Conservation (phyloP, 805 yeast species). For the Starmerella sp. region DNA sequence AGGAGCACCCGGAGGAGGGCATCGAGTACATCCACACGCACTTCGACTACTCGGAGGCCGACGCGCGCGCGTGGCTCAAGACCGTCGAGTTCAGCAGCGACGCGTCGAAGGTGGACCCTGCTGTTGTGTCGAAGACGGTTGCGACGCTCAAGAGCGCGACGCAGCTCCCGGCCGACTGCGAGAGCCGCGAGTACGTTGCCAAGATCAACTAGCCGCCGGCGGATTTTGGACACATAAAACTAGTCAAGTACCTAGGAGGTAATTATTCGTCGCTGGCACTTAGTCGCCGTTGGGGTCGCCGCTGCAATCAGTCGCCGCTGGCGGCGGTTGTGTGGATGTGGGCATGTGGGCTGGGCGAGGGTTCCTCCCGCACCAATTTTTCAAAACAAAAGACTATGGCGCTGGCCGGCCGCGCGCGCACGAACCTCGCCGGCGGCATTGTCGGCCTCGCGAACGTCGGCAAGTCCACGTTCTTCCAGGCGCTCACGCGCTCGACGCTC, state of each 20-base stretch:
- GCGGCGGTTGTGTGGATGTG: no score
- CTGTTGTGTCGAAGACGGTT: conserved; percentile 45
- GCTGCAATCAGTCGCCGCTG: no score
- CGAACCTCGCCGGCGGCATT: conserved; percentile 34
- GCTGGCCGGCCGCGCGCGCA: conserved; percentile 18
- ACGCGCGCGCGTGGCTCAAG: conserved; percentile 70
- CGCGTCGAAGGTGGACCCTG: conserved; percentile 39
- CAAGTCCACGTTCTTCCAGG: conserved; percentile 47
- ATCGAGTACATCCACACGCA: conserved; percentile 50
- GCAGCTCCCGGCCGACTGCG: conserved; percentile 32
- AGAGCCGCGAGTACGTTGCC: conserved; percentile 14
- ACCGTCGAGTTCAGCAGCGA: conserved; percentile 55
- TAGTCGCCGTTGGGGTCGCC: no score
- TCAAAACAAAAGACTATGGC: background rate
- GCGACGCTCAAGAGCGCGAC: conserved; percentile 52
- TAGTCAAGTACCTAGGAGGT: no score
- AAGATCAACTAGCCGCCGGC: background rate
- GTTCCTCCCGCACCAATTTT: no score
- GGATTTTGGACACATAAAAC: no score
- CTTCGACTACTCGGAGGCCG: conserved; percentile 65
- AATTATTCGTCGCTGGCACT: no score
- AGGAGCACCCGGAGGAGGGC: conserved; percentile 50
- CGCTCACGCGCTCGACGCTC: conserved; percentile 48
- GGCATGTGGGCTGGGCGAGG: no score
- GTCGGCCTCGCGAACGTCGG: conserved; percentile 61